A percentile compares a stretch with the other conserved stretches of the same genome.
These are phyloP conservation scores for Cercophora newfieldiana DNA, from an alignment of 495 filamentous ascomycete genomes.

Conservation along the genomic window DNA sequence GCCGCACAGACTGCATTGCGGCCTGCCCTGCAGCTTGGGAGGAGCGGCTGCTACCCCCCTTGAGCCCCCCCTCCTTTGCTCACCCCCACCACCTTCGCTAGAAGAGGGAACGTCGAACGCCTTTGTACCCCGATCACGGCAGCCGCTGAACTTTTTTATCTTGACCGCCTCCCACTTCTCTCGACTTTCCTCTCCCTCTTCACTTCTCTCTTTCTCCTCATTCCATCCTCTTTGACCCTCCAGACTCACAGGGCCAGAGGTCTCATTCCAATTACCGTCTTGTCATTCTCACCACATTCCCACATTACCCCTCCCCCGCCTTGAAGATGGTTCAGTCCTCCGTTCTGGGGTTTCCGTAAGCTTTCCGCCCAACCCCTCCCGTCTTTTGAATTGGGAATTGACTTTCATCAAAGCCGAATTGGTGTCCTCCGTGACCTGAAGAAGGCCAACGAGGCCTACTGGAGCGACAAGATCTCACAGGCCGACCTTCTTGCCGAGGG, in stretches of 20 bases:
- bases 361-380: not conserved
- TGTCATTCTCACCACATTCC: slow-evolving; percentile 2
- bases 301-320: slow-evolving; percentile 16
- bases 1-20: not conserved
- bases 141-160: slow-evolving; percentile 11
- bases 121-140: slow-evolving; percentile 11
- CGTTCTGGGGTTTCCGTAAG: slow-evolving; percentile 41
- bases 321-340: slow-evolving; percentile 76
- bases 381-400: slow-evolving; percentile 57
- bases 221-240: slow-evolving; percentile 17
- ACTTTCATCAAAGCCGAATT: slow-evolving; percentile 62
- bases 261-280: slow-evolving; percentile 1
- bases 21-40: not conserved
- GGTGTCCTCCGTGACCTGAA: slow-evolving; percentile 97
- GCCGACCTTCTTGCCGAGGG: slow-evolving; percentile 86
- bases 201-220: slow-evolving; percentile 15
- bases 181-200: slow-evolving; percentile 13
- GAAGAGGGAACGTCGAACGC: not conserved
- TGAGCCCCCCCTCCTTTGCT: not conserved
- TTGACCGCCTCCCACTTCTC: slow-evolving; percentile 10
- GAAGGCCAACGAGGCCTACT: slow-evolving; percentile 98
- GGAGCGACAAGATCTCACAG: slow-evolving; percentile 89
- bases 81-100: not conserved
- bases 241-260: slow-evolving; percentile 7
- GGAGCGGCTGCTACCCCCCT: not conserved